Evolutionary conservation across 2,329 filamentous ascomycete species (phyloP), one percentile per base, ranked within the genome.

Genomic region (Daldinia eschscholtzii): DNA sequence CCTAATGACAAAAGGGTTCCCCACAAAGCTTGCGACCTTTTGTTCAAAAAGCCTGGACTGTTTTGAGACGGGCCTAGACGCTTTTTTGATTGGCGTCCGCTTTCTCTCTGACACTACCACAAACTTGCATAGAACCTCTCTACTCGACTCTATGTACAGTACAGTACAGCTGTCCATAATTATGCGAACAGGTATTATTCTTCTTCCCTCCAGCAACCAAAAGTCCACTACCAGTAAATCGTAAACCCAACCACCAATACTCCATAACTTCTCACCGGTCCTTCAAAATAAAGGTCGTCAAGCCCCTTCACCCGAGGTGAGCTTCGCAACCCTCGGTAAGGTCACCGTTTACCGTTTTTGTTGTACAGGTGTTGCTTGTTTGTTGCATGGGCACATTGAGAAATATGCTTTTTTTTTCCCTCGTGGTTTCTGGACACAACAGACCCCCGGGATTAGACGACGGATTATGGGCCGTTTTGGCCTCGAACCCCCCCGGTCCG

Each of bases 401-500:
- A 44, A n/a, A 33, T 33, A 46, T 30, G 41, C 23, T 55, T 39
- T 57, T 52, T 35, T 26, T 57, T 59, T 46, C 53, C 48, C 48
- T 55, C 61, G 60, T 42, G 53, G 41, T 48, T 20, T 53, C 53
- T 59, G 48, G 53, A 53, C 20, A 71, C 63, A n/a, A 67, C 60
- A 65, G 57, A 60, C 63, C 6, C 66, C 61, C 62, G 58, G 61
- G 65, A 57, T 63, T 62, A 69, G 20, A 67, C 59, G 42, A 64
- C 64, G 56, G 63, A 53, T 61, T 61, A 71, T 69, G 63, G 61
- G 57, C 60, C 66, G 60, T 64, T 60, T 69, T 69, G 65, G 69
- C 69, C 69, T 71, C 59, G 63, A 69, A 55, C 50, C 52, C 65
- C 68, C 68, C 69, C 63, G 69, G 69, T 71, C 65, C 69, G 68